Base-by-base conservation (phyloP, 441 rosid genomes). In the Gossypium aridum region DNA sequence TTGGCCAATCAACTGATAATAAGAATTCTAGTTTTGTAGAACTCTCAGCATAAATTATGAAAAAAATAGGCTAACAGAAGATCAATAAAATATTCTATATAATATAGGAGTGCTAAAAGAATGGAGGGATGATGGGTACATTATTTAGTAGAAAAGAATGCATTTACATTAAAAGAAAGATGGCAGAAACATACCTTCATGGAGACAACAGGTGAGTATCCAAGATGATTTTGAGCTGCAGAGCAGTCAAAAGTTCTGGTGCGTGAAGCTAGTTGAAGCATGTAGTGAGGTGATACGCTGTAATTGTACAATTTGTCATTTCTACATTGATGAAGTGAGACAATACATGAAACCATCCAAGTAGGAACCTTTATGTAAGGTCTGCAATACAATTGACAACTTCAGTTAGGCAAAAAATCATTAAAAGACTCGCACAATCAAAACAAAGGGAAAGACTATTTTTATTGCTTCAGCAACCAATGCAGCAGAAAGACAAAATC, bases 171-270 rank as follows among this genome's bases (percentile, higher is more conserved):
- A 4, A 60, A 26, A 55, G 14, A 64, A 56, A 64, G 14, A 74
- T n/a, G 59, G 14, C n/a, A 55, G 59, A 23, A 71, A 80, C 95
- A 83, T 84, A 93, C 99, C 72, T 86, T 87, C 71, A 86, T 83
- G 74, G 97, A 76, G 71, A 90, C 82, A 77, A 84, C 73, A 23
- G 98, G 96, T 31, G 86, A 79, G 82, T 93, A 95, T 64, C 92
- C 97, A 70, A 91, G 81, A 82, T 86, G 86, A 77, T 84, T 88
- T 75, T 74, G 85, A 64, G 98, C 98, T 61, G 93, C 93, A 84
- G 78, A 81, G 87, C 96, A 88, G 81, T 88, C 88, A 78, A 93
- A 91, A 77, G 97, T 91, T 83, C 97, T 88, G 31, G 87, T 87
- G 64, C 86, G 82, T 51, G 92, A 83, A 82, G 97, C 93, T 81